Evolutionary conservation across 2,329 filamentous ascomycete genomes (phyloP), one percentile per base, ranked within the genome.

Genomic region (Piedraia hortae): DNA sequence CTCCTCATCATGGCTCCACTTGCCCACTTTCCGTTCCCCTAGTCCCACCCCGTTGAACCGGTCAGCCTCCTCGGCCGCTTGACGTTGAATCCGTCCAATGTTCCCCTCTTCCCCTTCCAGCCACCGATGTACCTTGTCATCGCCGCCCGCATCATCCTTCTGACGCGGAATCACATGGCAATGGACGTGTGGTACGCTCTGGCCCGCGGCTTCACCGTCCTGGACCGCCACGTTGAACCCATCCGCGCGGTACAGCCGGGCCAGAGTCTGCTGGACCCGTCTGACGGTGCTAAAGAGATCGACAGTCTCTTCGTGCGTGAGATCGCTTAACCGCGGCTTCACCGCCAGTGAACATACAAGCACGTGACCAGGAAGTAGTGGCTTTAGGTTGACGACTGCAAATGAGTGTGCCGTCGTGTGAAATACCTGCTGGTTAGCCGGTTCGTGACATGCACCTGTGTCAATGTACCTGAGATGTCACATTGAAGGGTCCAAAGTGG

Each of bases 191-290:
- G 75, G 57, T 19, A 97, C 82, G 26, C 77, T 90, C 57, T 97
- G 85, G 0, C 85, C 85, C 1, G 85, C 77, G 27, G 78, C 75
- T 14, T 56, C 51, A 10, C 85, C 85, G 44, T 97, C 85, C 44
- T 97, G 85, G n/a, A 97, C 60, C 0, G 82, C 80, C 21, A 97
- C 67, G 41, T 90, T 93, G 48, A 93, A 70, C 27, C 74, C 72
- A 6, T 73, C 64, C 4, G 64, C 70, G 15, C 56, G 40, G 41
- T 59, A 57, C 29, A 64, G 44, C 14, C 53, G 51, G 37, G 60
- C 51, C 5, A 91, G 57, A 51, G 88, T 78, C 20, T 58, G 59
- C 35, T 80, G 69, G 4, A 89, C 67, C 18, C 64, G 62, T 5
- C 33, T 37, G 11, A 89, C 78, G 1, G 80, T 70, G n/a, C 59